Evolutionary conservation across 129 eudicot species (phyloP).

Genomic region (Flaveria robusta): DNA sequence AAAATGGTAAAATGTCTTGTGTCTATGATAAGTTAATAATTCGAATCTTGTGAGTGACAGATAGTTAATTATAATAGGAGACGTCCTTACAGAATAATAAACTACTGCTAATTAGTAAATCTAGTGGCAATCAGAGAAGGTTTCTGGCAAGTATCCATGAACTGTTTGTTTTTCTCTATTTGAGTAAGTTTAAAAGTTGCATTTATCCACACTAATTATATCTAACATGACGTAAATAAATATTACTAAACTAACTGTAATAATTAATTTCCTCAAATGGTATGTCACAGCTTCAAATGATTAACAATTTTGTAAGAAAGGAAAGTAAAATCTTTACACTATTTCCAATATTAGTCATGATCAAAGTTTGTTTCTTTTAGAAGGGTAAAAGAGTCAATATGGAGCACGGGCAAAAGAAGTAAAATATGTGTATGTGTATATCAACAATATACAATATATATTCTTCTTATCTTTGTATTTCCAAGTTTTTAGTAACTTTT

Average conservation of each 20-base stretch:
- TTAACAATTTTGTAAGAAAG: conserved; percentile 17
- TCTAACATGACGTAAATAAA: neutral
- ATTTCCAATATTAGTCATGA: conserved; percentile 33
- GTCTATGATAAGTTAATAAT: no score
- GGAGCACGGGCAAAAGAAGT: conserved; percentile 26
- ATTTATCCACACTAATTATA: neutral
- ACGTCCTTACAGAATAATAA: no score
- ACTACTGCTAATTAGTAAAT: neutral
- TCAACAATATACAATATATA: neutral
- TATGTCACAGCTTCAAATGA: conserved; percentile 26
- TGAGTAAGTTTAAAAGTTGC: conserved; percentile 21
- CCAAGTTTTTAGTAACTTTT: neutral
- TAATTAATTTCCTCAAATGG: conserved; percentile 26
- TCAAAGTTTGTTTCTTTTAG: conserved; percentile 26
- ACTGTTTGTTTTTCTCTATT: conserved; percentile 4
- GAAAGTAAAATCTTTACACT: conserved; percentile 26
- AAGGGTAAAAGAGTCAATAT: conserved; percentile 32
- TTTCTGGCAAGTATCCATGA: conserved; percentile 15
- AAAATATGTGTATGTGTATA: conserved; percentile 1
- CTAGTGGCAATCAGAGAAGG: conserved; percentile 15
- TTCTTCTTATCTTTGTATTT: neutral
- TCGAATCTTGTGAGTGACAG: no score
- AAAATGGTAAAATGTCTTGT: no score
- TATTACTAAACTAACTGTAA: neutral
- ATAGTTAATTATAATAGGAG: no score